Evolutionary conservation across 257 asterid genomes (phyloP).

Genomic region (Primulina huaijiensis): DNA sequence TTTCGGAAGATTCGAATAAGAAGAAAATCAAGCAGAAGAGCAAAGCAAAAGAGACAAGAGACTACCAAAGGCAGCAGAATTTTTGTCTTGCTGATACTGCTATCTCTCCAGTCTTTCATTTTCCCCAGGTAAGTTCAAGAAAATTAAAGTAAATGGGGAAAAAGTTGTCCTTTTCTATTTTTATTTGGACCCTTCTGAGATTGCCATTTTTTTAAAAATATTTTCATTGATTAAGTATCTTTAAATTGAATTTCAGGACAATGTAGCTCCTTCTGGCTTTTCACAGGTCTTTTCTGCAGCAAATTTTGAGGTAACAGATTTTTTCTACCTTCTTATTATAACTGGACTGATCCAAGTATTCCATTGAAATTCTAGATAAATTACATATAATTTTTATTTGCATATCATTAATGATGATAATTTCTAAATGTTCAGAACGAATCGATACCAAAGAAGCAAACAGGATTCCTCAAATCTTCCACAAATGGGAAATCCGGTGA

Average conservation of each 20-base stretch:
- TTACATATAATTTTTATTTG: too few species aligned
- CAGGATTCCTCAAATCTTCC: slow-evolving; percentile 55
- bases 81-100: slow-evolving; percentile 90
- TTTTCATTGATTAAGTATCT: background rate
- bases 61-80: slow-evolving; percentile 27
- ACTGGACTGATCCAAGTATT: background rate
- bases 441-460: slow-evolving; percentile 54
- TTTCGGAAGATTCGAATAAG: slow-evolving; percentile 13
- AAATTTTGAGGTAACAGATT: slow-evolving; percentile 43
- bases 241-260: slow-evolving; percentile 38
- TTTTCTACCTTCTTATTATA: background rate
- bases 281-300: slow-evolving; percentile 41
- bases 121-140: slow-evolving; percentile 43
- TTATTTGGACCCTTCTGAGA: background rate
- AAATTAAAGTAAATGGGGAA: background rate
- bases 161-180: background rate
- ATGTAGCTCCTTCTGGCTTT: slow-evolving; percentile 38
- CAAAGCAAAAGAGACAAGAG: slow-evolving; percentile 27
- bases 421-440: slow-evolving; percentile 41
- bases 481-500: slow-evolving; percentile 49
- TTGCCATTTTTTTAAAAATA: too few species aligned
- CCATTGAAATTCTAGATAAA: background rate
- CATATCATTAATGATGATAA: too few species aligned
- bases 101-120: slow-evolving; percentile 58
- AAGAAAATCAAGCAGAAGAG: slow-evolving; percentile 30